Evolutionary conservation across 2,329 filamentous ascomycete genomes (phyloP), one percentile per base, ranked within the genome.

Genomic region (Microsporum audouinii): DNA sequence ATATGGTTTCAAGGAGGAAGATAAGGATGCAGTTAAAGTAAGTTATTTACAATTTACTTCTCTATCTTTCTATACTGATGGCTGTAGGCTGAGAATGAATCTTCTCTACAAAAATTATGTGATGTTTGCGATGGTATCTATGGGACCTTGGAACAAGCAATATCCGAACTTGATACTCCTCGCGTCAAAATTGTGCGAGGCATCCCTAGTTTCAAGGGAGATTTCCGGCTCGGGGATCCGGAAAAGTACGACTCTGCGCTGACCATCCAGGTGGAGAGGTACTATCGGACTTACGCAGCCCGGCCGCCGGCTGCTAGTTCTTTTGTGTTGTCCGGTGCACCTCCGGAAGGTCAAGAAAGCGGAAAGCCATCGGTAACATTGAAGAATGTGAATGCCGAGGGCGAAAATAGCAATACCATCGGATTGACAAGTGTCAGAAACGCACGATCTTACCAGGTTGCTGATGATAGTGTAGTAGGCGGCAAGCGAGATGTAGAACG

Each of bases 1-100:
- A 1, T 96, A 87, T 70, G 91, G 91, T 47, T 88, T 89, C 71
- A 95, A 95, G 72, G 92, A 97, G 75, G 91, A 96, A 72, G 83
- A 88, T 65, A 99, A 99, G 71, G 77, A 86, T 17, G 66, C 72
- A 0, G 71, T 73, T 58, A 97, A 97, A 80, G 85, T 87, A 69
- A 45, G 59, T 58, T 31, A 3, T 36, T 33, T 6, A 27, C 23
- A 29, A 5, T 34, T 17, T 5, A 33, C 27, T 27, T 10, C 2
- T 51, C 17, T 29, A 5, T 7, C n/a, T 2, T 41, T 34, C 38
- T 29, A 1, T 59, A 63, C 31, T 57, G 43, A 66, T 14, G 1
- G 43, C 17, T 53, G 10, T 66, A 88, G 84, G 76, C 75, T n/a
- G 75, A 80, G 55, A 96, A 95, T 67, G 94, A 99, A 71, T 71